Evolutionary conservation across 2,329 filamentous ascomycete species (phyloP).

Genomic region (Hypoxylon sp.): DNA sequence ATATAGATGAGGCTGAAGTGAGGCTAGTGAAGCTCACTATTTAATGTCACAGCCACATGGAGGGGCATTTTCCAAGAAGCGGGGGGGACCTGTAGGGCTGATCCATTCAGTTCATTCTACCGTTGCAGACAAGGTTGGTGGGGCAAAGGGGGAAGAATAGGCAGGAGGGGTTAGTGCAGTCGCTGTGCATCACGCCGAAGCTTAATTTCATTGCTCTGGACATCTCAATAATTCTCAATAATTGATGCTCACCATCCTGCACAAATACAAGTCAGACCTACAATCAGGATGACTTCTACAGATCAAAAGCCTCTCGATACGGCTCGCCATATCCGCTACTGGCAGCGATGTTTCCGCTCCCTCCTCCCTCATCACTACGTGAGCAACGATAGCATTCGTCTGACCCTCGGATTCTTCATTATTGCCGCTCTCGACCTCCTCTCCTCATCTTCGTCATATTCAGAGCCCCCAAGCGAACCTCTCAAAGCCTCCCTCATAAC

Average conservation of each 20-base stretch:
- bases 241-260: too few species aligned
- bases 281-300: slow-evolving; percentile 27
- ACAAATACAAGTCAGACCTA: neutral
- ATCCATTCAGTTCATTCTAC: neutral
- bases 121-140: neutral
- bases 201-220: neutral
- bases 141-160: neutral
- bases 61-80: slow-evolving; percentile 18
- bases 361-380: slow-evolving; percentile 88
- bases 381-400: slow-evolving; percentile 88
- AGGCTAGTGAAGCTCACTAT: neutral
- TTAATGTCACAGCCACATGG: slow-evolving; percentile 24
- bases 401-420: slow-evolving; percentile 91
- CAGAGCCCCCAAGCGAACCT: slow-evolving; percentile 58
- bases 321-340: slow-evolving; percentile 87
- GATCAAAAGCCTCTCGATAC: slow-evolving; percentile 64
- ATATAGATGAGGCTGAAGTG: neutral
- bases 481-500: slow-evolving; percentile 70
- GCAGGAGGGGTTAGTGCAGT: too few species aligned
- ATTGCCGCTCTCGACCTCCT: slow-evolving; percentile 88
- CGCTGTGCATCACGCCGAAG: neutral
- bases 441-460: slow-evolving; percentile 69
- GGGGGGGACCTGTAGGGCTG: slow-evolving; percentile 35
- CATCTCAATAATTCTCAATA: neutral
- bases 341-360: slow-evolving; percentile 87